Evolutionary conservation across 306 rosid species (phyloP).

Genomic region (Glycine soja): DNA sequence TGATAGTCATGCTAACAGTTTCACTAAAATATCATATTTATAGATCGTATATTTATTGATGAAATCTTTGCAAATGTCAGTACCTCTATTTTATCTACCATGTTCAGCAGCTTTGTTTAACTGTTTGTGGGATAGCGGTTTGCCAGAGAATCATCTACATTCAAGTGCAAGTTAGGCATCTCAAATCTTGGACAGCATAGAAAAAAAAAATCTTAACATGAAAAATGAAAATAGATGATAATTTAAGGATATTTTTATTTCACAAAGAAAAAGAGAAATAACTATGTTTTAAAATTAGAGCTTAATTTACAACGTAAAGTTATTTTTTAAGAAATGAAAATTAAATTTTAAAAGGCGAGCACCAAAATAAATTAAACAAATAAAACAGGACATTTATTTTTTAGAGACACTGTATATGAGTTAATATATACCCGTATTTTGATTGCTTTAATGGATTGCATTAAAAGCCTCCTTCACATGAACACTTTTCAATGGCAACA

Average conservation of each 20-base stretch:
- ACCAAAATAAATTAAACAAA: neutral
- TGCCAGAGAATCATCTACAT: no score
- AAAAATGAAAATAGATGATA: no score
- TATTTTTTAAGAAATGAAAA: neutral
- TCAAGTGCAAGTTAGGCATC: no score
- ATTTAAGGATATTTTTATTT: neutral
- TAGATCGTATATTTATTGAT: no score
- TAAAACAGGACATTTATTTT: neutral
- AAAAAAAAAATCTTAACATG: no score
- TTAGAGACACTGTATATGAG: neutral
- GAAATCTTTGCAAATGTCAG: no score
- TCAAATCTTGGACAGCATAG: no score
- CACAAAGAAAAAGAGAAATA: neutral
- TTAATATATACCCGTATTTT: neutral
- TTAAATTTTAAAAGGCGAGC: neutral
- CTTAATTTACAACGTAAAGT: neutral
- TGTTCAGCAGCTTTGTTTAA: no score
- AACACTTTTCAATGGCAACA: neutral
- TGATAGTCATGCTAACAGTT: no score
- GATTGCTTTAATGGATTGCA: constrained; percentile 4
- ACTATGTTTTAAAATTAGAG: neutral
- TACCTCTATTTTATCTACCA: no score
- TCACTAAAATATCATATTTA: no score
- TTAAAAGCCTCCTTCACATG: neutral
- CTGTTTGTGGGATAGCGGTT: no score